Conservation (phyloP, 768 basidiomycete genomes). For the Sarcomyxa edulis region DNA sequence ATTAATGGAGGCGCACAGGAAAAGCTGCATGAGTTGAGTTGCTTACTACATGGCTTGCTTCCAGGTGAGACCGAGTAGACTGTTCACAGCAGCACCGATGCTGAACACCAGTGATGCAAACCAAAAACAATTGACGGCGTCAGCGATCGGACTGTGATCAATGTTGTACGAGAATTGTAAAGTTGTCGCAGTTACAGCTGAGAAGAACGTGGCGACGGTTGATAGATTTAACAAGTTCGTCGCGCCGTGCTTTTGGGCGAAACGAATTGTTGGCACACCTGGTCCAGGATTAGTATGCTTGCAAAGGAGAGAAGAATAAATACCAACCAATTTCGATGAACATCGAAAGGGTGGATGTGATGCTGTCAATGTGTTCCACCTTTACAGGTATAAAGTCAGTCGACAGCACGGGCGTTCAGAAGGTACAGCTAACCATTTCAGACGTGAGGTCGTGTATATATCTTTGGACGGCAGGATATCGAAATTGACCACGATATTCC, state of each 20-base stretch:
- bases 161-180: constrained; percentile 61
- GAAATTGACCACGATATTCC: constrained; percentile 66
- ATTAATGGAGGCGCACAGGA: background rate
- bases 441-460: constrained; percentile 69
- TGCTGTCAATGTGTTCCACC: constrained; percentile 67
- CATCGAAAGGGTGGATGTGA: constrained; percentile 61
- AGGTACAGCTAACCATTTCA: too few species aligned
- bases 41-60: constrained; percentile 81
- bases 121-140: constrained; percentile 69
- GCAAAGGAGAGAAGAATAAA: background rate
- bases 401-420: too few species aligned
- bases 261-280: constrained; percentile 75
- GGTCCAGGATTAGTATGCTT: background rate
- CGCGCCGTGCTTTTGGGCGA: constrained; percentile 69
- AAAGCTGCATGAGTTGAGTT: constrained; percentile 1
- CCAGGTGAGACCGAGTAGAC: constrained; percentile 73
- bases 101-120: constrained; percentile 73
- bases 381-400: constrained; percentile 70
- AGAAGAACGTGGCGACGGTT: constrained; percentile 76
- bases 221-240: constrained; percentile 68
- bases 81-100: constrained; percentile 73
- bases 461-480: constrained; percentile 64
- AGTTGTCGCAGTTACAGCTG: constrained; percentile 68
- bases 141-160: constrained; percentile 25
- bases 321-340: constrained; percentile 70